These are phyloP conservation scores for Nicotiana paniculata DNA, from an alignment of 257 asterid genomes.

Conservation along the genomic window DNA sequence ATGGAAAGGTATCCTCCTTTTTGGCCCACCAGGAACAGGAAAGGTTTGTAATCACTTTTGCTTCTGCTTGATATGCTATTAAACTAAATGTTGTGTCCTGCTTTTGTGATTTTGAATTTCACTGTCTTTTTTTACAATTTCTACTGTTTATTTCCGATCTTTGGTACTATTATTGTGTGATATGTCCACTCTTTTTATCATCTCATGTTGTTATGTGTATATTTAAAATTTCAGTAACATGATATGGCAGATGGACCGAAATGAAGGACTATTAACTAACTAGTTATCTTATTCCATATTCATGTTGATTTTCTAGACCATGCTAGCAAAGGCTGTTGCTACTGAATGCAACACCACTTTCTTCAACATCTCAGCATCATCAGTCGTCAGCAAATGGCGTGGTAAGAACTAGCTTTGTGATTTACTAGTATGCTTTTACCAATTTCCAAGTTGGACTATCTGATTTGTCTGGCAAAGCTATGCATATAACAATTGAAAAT, in stretches of 20 bases:
- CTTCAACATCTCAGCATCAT: conserved; percentile 97
- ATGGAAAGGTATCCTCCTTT: conserved; percentile 98
- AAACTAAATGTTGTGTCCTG: background rate
- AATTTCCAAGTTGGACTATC: background rate
- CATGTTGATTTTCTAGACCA: conserved; percentile 52
- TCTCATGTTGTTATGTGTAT: background rate
- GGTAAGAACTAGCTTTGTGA: conserved; percentile 41
- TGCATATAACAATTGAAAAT: background rate
- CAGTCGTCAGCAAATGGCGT: conserved; percentile 97
- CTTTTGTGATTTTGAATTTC: background rate
- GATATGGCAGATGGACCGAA: background rate
- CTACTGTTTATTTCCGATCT: background rate
- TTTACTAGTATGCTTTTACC: background rate
- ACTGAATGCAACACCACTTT: conserved; percentile 96
- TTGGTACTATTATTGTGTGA: background rate
- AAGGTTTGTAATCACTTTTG: conserved; percentile 48
- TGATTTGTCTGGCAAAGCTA: background rate
- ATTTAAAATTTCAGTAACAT: background rate
- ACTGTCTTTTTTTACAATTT: background rate
- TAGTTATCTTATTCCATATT: background rate
- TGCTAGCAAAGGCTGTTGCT: conserved; percentile 98
- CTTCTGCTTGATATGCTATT: background rate
- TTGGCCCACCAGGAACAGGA: conserved; percentile 99
- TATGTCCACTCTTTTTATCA: background rate
- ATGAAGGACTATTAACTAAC: background rate